phyloP scores from a whole-genome alignment of 73 alveolate species.

The Paramecium biaurelia region DNA sequence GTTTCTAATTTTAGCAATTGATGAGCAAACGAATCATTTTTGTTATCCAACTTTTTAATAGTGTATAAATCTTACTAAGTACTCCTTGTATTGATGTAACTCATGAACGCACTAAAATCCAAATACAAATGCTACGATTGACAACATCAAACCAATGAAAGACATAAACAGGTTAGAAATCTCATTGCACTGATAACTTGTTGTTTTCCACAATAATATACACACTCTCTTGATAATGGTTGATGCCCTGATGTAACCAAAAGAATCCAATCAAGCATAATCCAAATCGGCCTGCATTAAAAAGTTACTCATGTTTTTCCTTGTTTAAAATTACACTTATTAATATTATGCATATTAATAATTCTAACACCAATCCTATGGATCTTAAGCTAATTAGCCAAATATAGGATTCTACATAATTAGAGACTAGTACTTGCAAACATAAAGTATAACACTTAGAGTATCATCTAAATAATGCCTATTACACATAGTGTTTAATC shows the following conservation, averaged over 20 bases:
- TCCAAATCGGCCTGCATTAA: neutral
- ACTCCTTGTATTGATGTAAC: neutral
- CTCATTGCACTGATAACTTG: neutral
- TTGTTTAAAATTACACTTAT: neutral
- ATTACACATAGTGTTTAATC: neutral
- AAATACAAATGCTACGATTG: slow-evolving; percentile 2
- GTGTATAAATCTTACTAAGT: neutral
- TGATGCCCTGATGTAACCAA: neutral
- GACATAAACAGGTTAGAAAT: neutral
- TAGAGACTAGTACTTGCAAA: neutral
- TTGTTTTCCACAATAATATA: slow-evolving; percentile 12
- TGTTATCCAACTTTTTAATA: neutral
- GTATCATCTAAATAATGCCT: neutral
- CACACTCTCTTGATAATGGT: neutral
- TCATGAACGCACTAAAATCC: slow-evolving; percentile 20
- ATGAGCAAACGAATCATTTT: neutral
- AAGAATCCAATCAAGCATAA: neutral
- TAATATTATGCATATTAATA: neutral
- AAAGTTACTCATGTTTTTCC: neutral
- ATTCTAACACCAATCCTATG: neutral
- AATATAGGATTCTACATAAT: neutral
- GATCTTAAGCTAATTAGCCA: neutral
- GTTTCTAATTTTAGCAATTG: neutral
- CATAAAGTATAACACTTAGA: neutral
- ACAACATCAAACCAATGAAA: neutral